These are phyloP conservation scores for Tricholoma sp. DNA, from an alignment of 768 basidiomycete genomes.

Conservation along the genomic window DNA sequence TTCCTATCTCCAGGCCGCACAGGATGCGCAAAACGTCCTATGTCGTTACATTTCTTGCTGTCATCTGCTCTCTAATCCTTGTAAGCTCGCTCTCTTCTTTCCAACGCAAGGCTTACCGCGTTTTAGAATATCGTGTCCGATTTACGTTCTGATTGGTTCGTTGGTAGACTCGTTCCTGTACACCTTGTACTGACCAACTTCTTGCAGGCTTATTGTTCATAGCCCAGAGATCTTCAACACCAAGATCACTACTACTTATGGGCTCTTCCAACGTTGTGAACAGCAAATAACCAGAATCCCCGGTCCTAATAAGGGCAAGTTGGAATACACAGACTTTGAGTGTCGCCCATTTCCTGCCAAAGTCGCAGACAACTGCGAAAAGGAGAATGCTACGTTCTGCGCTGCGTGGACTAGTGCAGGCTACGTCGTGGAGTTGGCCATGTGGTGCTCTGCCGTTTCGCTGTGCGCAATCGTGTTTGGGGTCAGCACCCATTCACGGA, in stretches of 20 bases:
- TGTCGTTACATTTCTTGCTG: conserved; percentile 54
- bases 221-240: conserved; percentile 41
- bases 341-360: conserved; percentile 64
- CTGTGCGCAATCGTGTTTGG: conserved; percentile 59
- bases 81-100: conserved; percentile 31
- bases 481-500: conserved; percentile 65
- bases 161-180: conserved; percentile 2
- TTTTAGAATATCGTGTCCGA: conserved; percentile 53
- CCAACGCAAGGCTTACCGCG: not conserved
- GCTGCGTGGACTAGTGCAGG: conserved; percentile 66
- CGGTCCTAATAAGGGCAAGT: conserved; percentile 33
- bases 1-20: not conserved
- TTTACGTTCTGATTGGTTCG: conserved; percentile 59
- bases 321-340: conserved; percentile 50
- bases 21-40: conserved; percentile 69
- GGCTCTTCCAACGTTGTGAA: conserved; percentile 55
- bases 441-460: conserved; percentile 58
- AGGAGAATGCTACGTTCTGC: conserved; percentile 57
- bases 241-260: conserved; percentile 49
- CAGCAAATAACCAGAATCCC: conserved; percentile 45
- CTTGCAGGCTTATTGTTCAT: conserved; percentile 38
- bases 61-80: conserved; percentile 43
- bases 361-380: conserved; percentile 40
- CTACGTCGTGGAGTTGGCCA: conserved; percentile 58
- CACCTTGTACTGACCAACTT: no score